Evolutionary conservation across 306 rosid species (phyloP).

Genomic region (Sechiopsis laciniata): DNA sequence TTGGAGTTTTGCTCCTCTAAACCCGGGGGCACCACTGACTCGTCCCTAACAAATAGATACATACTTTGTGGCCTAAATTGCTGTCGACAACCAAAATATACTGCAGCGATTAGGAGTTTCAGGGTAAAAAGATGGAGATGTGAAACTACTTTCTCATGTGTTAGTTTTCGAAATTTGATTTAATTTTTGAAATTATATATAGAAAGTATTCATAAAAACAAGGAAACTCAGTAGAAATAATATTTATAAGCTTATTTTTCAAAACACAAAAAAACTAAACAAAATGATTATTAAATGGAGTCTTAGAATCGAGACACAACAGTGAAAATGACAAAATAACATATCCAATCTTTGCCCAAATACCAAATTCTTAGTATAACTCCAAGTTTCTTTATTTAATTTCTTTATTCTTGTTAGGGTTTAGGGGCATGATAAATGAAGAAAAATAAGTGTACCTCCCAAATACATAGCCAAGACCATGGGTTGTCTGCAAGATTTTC

Average conservation of each 20-base stretch:
- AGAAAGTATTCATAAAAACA: too few relatives aligned
- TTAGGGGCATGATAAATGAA: neutral
- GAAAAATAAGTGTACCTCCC: slow-evolving; percentile 62
- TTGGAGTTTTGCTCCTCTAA: too few relatives aligned
- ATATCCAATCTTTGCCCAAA: neutral
- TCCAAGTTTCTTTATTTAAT: neutral
- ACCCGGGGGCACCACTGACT: too few relatives aligned
- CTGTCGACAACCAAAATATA: neutral
- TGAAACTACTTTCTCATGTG: too few relatives aligned
- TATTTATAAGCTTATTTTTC: too few relatives aligned
- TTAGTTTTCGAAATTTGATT: too few relatives aligned
- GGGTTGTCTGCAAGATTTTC: slow-evolving; percentile 77
- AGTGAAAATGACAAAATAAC: neutral
- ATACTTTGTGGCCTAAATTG: neutral
- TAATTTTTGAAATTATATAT: too few relatives aligned
- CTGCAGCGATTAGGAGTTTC: neutral
- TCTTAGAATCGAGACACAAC: neutral
- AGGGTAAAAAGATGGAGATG: neutral
- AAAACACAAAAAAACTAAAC: too few relatives aligned
- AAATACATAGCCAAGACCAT: slow-evolving; percentile 71
- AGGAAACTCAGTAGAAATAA: too few relatives aligned
- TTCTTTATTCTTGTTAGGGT: neutral
- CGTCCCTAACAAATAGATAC: neutral
- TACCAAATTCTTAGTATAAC: neutral
- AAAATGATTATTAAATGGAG: too few relatives aligned